A percentile compares a stretch with the other conserved stretches of the same genome.
Evolutionary conservation across 345 rosid genomes (phyloP).

Genomic region (Eucalyptus caleyi): DNA sequence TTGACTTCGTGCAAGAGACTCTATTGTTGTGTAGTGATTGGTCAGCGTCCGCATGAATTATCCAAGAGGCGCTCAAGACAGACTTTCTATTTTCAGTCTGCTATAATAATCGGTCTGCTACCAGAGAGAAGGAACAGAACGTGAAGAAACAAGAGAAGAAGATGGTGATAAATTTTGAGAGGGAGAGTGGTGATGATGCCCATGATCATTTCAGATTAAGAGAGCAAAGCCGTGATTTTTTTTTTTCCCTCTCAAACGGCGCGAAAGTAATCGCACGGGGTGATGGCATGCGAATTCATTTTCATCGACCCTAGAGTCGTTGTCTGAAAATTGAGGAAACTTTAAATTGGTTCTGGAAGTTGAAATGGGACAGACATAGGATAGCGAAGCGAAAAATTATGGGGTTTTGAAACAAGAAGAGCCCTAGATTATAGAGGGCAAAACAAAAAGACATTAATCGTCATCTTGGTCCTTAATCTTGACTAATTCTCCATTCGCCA

Average conservation of each 20-base stretch:
- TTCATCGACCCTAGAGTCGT: not conserved
- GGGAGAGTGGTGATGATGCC: not conserved
- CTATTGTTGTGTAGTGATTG: not conserved
- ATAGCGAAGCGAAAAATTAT: not conserved
- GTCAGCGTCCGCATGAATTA: not conserved
- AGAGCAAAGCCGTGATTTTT: not conserved
- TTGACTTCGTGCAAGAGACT: not conserved
- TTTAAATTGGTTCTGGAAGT: not conserved
- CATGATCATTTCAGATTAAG: not conserved
- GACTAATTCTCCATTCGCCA: not conserved
- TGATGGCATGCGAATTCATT: not conserved
- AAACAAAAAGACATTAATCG: not conserved
- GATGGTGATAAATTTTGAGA: not conserved
- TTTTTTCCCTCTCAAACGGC: not conserved
- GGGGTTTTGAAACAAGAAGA: not conserved
- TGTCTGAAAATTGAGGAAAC: not conserved
- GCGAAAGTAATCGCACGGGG: not conserved
- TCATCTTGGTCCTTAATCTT: not conserved
- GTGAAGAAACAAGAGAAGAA: not conserved
- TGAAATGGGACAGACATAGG: not conserved
- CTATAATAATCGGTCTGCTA: not conserved
- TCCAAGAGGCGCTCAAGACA: not conserved
- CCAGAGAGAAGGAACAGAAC: not conserved
- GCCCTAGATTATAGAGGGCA: not conserved
- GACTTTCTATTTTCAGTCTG: not conserved